These are phyloP conservation scores for Psilocybe sp. DNA, from an alignment of 768 basidiomycete genomes.

Conservation along the genomic window DNA sequence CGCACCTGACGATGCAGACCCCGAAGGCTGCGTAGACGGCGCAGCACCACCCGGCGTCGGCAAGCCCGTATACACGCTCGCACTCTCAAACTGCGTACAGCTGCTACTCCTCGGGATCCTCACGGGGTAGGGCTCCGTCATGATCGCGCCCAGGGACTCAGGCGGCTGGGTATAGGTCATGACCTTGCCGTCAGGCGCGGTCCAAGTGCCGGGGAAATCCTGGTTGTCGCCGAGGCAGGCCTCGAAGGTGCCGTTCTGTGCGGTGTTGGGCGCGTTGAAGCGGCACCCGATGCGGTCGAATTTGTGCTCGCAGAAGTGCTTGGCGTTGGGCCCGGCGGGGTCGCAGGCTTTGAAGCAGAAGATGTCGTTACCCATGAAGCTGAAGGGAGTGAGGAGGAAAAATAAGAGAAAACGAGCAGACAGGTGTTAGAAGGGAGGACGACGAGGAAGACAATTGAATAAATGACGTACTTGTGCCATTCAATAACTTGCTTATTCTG, in stretches of 20 bases:
- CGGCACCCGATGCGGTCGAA: constrained; percentile 69
- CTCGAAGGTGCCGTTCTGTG: constrained; percentile 56
- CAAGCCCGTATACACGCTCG: constrained; percentile 26
- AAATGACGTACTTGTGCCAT: constrained; percentile 58
- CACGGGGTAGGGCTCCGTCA: constrained; percentile 38
- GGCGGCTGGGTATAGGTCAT: constrained; percentile 44
- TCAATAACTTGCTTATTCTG: constrained; percentile 52
- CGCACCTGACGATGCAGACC: neutral
- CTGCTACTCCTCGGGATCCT: constrained; percentile 37
- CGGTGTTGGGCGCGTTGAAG: constrained; percentile 69
- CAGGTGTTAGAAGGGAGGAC: neutral
- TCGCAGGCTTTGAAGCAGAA: constrained; percentile 74
- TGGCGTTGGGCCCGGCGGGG: constrained; percentile 42
- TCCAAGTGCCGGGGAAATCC: constrained; percentile 51
- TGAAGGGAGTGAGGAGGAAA: constrained; percentile 17
- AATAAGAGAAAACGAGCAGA: neutral
- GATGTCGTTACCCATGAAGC: constrained; percentile 57
- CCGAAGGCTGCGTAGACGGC: neutral
- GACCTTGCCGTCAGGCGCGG: constrained; percentile 14
- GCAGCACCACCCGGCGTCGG: constrained; percentile 8
- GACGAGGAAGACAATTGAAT: neutral
- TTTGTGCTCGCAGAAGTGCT: constrained; percentile 47
- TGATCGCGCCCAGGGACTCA: constrained; percentile 39
- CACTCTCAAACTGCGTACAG: constrained; percentile 29
- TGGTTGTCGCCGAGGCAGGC: constrained; percentile 63